Evolutionary conservation across 1,284 basidiomycete species (phyloP).

Genomic region (Leccinum subfulvum): DNA sequence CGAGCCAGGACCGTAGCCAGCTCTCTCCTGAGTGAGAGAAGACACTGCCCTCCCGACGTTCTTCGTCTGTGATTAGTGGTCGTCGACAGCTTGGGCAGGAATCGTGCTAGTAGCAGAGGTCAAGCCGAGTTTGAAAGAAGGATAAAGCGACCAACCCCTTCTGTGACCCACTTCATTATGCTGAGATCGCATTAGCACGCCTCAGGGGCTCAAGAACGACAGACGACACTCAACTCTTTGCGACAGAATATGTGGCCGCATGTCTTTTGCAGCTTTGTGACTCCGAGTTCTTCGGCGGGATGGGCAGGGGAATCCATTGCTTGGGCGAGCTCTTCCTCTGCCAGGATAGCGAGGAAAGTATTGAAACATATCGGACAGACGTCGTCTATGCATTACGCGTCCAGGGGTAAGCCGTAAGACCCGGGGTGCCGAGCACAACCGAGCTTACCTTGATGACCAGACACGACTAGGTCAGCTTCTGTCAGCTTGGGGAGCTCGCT

Average conservation of each 20-base stretch:
- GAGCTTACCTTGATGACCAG: constrained; percentile 38
- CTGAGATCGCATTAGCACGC: constrained; percentile 35
- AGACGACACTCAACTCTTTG: constrained; percentile 53
- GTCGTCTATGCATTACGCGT: constrained; percentile 44
- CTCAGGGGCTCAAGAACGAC: constrained; percentile 4
- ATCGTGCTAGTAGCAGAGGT: constrained; percentile 43
- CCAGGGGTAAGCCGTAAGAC: neutral
- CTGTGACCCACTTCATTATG: constrained; percentile 62
- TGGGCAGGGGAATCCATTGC: constrained; percentile 76
- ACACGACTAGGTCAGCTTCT: constrained; percentile 40
- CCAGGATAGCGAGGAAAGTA: constrained; percentile 59
- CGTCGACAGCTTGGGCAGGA: constrained; percentile 64
- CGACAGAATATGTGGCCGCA: constrained; percentile 76
- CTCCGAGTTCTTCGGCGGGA: constrained; percentile 62
- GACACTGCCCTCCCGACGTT: constrained; percentile 13
- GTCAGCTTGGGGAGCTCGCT: constrained; percentile 42
- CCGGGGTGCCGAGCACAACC: neutral
- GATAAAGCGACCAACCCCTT: constrained; percentile 44
- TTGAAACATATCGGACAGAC: constrained; percentile 71
- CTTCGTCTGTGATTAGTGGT: constrained; percentile 35
- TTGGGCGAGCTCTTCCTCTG: constrained; percentile 67
- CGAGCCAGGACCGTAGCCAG: constrained; percentile 29
- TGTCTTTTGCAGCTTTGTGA: constrained; percentile 57
- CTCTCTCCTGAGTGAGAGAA: constrained; percentile 5
- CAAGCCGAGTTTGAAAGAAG: constrained; percentile 6